Percentiles rank a stretch among this genome's conserved stretches.
These are phyloP conservation scores for Cenchrus purpureus DNA, from an alignment of 176 grass and related monocot genomes.

Conservation along the genomic window DNA sequence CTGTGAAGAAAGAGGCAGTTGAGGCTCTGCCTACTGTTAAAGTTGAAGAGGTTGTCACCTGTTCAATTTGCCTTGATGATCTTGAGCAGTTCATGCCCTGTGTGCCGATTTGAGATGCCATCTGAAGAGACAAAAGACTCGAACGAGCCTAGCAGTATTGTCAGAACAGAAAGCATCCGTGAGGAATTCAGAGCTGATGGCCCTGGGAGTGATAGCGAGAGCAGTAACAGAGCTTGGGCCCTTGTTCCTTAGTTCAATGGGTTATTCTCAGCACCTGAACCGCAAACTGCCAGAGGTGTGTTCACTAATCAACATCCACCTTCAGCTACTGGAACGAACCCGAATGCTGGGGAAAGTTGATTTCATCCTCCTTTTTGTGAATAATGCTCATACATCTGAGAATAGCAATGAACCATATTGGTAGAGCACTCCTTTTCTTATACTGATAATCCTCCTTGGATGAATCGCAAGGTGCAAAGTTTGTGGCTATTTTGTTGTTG, in stretches of 20 bases:
- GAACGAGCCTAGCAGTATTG: conserved; percentile 55
- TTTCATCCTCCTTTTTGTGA: conserved; percentile 35
- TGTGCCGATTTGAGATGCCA: conserved; percentile 87
- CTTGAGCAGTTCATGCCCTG: conserved; percentile 85
- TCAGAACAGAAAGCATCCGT: conserved; percentile 38
- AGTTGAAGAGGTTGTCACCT: conserved; percentile 68
- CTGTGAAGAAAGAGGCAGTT: conserved; percentile 77
- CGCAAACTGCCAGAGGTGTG: conserved; percentile 41
- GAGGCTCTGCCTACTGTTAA: conserved; percentile 77
- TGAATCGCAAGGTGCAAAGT: conserved; percentile 37
- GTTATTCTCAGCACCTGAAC: conserved; percentile 58
- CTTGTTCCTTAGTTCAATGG: conserved; percentile 80
- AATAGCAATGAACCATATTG: conserved; percentile 21
- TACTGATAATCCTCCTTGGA: conserved; percentile 34
- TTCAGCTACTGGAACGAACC: conserved; percentile 47
- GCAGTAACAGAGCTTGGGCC: conserved; percentile 60
- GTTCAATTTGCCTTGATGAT: conserved; percentile 94
- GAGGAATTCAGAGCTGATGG: conserved; percentile 42
- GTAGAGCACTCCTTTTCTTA: conserved; percentile 33
- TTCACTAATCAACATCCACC: conserved; percentile 43
- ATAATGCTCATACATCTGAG: conserved; percentile 42
- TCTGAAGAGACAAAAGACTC: conserved; percentile 68
- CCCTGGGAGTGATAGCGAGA: conserved; percentile 44
- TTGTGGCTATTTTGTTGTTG: conserved; percentile 35
- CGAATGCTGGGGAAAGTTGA: conserved; percentile 52